These are phyloP conservation scores for Batkoa obscura DNA, from an alignment of 371 early-diverging fungal species.

Conservation along the genomic window DNA sequence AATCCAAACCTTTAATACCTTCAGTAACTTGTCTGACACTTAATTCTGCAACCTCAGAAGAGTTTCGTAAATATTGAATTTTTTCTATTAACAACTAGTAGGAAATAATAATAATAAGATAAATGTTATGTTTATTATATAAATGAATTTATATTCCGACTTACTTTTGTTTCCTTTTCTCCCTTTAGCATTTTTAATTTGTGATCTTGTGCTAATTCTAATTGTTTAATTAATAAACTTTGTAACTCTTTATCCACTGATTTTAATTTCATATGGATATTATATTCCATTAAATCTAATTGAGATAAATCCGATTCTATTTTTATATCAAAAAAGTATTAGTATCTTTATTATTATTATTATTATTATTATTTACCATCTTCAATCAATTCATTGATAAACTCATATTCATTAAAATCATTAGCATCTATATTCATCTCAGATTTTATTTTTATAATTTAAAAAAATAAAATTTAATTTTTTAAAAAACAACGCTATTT, in stretches of 20 bases:
- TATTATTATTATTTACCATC: too few species aligned
- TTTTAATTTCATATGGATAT: not conserved
- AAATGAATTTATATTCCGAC: too few species aligned
- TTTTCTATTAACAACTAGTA: not conserved
- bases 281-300: not conserved
- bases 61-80: not conserved
- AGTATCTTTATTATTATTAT: too few species aligned
- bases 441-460: too few species aligned
- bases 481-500: too few species aligned
- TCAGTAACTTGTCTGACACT: not conserved
- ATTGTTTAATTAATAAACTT: not conserved
- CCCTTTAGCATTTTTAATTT: not conserved
- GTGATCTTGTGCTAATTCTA: too few species aligned
- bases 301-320: not conserved
- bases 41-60: not conserved
- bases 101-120: not conserved
- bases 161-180: not conserved
- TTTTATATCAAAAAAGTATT: too few species aligned
- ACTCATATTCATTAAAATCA: too few species aligned
- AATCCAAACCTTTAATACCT: not conserved
- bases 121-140: not conserved
- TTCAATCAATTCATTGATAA: too few species aligned
- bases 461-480: too few species aligned
- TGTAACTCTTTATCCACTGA: not conserved
- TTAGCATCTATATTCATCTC: too few species aligned